Percentiles rank a stretch among this genome's conserved stretches.
phyloP scores from a whole-genome alignment of 106 monocot species.

The Amphibolis antarctica region DNA sequence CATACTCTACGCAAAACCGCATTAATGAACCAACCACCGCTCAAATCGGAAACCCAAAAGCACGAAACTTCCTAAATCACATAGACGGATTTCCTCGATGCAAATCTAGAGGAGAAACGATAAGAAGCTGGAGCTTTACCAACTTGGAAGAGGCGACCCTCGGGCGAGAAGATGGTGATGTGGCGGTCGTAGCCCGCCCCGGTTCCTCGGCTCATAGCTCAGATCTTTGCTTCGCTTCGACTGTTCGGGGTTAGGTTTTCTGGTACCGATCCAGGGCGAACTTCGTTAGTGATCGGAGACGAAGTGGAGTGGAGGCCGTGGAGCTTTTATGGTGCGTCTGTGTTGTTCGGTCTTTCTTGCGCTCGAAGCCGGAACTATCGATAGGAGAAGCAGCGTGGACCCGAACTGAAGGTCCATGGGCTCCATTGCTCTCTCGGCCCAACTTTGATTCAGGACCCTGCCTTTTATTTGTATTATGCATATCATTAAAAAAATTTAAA shows the following conservation, averaged over 20 bases:
- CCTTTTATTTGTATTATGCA: no score
- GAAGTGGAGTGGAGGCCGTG: no score
- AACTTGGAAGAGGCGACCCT: constrained; percentile 98
- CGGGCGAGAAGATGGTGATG: constrained; percentile 99
- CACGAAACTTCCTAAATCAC: not conserved
- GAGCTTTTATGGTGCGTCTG: no score
- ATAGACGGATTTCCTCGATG: not conserved
- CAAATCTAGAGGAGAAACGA: not conserved
- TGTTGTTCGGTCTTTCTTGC: no score
- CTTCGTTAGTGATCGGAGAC: no score
- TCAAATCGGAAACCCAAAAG: not conserved
- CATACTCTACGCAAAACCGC: constrained; percentile 53
- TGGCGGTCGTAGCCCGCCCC: constrained; percentile 98
- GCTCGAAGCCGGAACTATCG: no score
- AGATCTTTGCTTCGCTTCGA: not conserved
- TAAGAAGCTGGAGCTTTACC: constrained; percentile 31
- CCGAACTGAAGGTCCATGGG: no score
- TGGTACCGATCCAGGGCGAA: not conserved
- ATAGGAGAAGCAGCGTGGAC: no score
- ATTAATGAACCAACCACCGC: not conserved
- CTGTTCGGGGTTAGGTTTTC: not conserved
- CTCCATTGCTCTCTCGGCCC: no score
- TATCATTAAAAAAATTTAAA: no score
- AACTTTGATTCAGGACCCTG: no score
- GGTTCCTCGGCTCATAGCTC: constrained; percentile 78